Evolutionary conservation across 2,329 filamentous ascomycete species (phyloP).

Genomic region (Ascochyta pisi): DNA sequence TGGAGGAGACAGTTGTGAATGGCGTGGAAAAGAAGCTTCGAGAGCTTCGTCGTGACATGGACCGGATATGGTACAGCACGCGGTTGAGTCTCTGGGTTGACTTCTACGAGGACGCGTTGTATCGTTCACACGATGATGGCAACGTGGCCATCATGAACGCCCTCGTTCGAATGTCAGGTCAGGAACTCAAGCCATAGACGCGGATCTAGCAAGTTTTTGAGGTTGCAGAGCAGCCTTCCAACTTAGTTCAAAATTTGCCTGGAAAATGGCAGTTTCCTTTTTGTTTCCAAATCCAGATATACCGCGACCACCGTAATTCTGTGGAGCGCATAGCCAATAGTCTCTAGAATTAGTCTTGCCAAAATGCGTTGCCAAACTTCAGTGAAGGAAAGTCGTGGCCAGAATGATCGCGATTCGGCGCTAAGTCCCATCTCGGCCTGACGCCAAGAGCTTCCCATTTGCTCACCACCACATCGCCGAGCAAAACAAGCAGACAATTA

Average conservation of each 20-base stretch:
- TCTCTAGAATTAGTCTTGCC: neutral
- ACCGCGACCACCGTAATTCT: neutral
- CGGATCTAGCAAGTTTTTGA: neutral
- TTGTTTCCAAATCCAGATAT: neutral
- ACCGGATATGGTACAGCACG: neutral
- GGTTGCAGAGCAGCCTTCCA: neutral
- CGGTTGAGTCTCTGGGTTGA: neutral
- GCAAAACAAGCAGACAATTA: neutral
- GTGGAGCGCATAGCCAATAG: neutral
- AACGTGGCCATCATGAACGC: neutral
- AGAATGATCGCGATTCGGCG: neutral
- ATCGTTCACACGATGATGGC: neutral
- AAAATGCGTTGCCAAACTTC: neutral
- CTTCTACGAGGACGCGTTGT: neutral
- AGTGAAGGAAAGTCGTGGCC: neutral
- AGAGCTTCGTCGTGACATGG: neutral
- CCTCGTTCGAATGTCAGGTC: neutral
- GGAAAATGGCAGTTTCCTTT: neutral
- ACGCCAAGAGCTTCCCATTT: constrained; percentile 4
- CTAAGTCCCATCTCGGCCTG: constrained; percentile 3
- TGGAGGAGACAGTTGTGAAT: neutral
- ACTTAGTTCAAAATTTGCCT: neutral
- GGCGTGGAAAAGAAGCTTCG: neutral
- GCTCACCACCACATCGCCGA: neutral
- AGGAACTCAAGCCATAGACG: neutral